Evolutionary conservation across 192 early-diverging fungal species (phyloP).

Genomic region (Coemansia sp.): DNA sequence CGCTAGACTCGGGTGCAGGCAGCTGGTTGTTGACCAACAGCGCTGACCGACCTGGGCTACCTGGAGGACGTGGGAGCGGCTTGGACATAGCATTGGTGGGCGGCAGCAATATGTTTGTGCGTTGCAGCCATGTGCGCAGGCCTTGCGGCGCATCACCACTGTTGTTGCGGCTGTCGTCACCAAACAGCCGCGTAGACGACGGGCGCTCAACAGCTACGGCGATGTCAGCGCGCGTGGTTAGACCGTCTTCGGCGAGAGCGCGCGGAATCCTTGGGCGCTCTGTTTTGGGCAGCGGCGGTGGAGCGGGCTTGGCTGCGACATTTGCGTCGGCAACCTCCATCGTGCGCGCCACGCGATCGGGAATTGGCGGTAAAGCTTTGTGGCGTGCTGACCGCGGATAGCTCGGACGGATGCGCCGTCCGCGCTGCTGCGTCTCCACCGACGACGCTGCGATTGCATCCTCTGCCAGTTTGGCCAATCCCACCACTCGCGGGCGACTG

Average conservation of each 20-base stretch:
- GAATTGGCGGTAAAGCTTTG: constrained; percentile 32
- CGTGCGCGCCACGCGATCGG: constrained; percentile 41
- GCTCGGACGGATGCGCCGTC: constrained; percentile 7
- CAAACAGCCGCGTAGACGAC: constrained; percentile 40
- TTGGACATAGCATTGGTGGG: constrained; percentile 24
- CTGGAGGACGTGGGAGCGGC: constrained; percentile 29
- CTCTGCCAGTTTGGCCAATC: constrained; percentile 38
- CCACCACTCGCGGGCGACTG: constrained; percentile 8
- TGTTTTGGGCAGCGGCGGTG: constrained; percentile 37
- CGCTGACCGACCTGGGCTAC: constrained; percentile 18
- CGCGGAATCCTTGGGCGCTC: constrained; percentile 36
- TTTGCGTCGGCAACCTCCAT: constrained; percentile 25
- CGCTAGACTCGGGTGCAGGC: constrained; percentile 8
- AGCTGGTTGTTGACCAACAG: constrained; percentile 33
- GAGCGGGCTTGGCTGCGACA: constrained; percentile 6
- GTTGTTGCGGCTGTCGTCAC: background rate
- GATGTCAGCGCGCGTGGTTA: constrained; percentile 24
- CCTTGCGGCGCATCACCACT: constrained; percentile 10
- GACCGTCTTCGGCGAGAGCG: constrained; percentile 25
- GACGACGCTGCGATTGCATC: constrained; percentile 22
- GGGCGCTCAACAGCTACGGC: constrained; percentile 31
- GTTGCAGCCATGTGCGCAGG: constrained; percentile 46
- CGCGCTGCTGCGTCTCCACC: constrained; percentile 6
- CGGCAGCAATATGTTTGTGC: constrained; percentile 41
- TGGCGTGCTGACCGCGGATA: constrained; percentile 1